A percentile compares a stretch with the other conserved stretches of the same genome.
These are phyloP conservation scores for Penstemon eatonii DNA, from an alignment of 257 asterid genomes.

Conservation along the genomic window DNA sequence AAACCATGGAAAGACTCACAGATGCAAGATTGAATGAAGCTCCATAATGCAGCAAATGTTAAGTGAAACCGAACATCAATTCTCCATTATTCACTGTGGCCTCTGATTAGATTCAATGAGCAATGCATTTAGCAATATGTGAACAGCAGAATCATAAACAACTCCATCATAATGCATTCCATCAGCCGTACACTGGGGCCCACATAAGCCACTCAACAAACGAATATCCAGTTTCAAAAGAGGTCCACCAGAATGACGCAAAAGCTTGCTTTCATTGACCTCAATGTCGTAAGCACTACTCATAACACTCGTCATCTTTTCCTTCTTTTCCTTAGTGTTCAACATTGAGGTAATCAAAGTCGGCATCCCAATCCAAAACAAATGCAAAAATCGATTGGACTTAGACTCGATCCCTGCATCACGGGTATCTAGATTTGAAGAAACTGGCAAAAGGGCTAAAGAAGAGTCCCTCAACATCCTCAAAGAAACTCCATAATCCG, in stretches of 20 bases:
- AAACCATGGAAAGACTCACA: conserved; percentile 28
- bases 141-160: conserved; percentile 78
- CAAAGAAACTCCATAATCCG: conserved; percentile 58
- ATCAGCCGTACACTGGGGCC: conserved; percentile 67
- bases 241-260: conserved; percentile 68
- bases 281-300: conserved; percentile 54
- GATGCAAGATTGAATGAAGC: conserved; percentile 18
- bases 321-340: conserved; percentile 75
- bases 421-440: conserved; percentile 40
- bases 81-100: conserved; percentile 33
- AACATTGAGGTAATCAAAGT: conserved; percentile 65
- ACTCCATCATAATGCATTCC: conserved; percentile 88
- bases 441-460: conserved; percentile 60
- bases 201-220: conserved; percentile 62
- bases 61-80: conserved; percentile 13
- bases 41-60: conserved; percentile 15
- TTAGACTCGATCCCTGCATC: conserved; percentile 39
- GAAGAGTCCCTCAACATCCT: conserved; percentile 53
- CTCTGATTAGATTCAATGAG: conserved; percentile 87
- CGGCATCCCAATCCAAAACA: conserved; percentile 96
- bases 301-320: conserved; percentile 55
- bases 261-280: conserved; percentile 53
- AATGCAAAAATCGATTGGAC: conserved; percentile 47
- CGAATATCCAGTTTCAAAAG: conserved; percentile 66
- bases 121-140: conserved; percentile 80